Evolutionary conservation across 352 stramenopile species (phyloP).

Genomic region (Phytopythium mirpurense): DNA sequence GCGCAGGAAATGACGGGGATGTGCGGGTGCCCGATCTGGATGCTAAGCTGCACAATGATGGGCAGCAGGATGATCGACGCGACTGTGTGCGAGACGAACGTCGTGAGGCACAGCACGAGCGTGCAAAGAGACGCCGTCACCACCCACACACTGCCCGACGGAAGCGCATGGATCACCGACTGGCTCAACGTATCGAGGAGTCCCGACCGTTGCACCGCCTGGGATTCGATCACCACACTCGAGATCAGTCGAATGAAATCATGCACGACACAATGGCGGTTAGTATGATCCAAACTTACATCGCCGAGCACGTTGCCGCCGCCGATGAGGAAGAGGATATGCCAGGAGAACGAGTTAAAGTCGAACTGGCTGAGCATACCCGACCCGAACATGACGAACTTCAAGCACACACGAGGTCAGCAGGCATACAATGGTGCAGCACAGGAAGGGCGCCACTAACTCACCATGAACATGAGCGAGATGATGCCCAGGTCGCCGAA

Average conservation of each 20-base stretch:
- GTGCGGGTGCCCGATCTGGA: slow-evolving; percentile 81
- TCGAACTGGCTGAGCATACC: slow-evolving; percentile 90
- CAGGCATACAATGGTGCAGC: not conserved
- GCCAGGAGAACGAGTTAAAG: slow-evolving; percentile 93
- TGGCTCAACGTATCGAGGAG: slow-evolving; percentile 80
- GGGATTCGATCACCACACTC: not conserved
- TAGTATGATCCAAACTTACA: too few relatives aligned
- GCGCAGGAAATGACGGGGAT: slow-evolving; percentile 84
- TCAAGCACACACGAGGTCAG: not conserved
- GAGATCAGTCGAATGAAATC: not conserved
- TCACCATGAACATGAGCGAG: slow-evolving; percentile 88
- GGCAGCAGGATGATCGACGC: slow-evolving; percentile 90
- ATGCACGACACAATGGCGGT: not conserved
- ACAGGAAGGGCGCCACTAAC: slow-evolving; percentile 2
- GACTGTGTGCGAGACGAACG: slow-evolving; percentile 93
- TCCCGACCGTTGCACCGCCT: slow-evolving; percentile 81
- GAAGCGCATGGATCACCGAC: slow-evolving; percentile 75
- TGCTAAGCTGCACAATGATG: slow-evolving; percentile 89
- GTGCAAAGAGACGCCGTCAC: slow-evolving; percentile 84
- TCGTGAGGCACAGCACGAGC: slow-evolving; percentile 85
- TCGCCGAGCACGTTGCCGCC: slow-evolving; percentile 90
- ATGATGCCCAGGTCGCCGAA: slow-evolving; percentile 91
- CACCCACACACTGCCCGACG: slow-evolving; percentile 79
- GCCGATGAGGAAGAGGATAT: slow-evolving; percentile 91
- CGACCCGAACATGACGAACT: slow-evolving; percentile 87